Conservation (phyloP, 129 eudicot genomes). For the Pulicaria dysenterica region DNA sequence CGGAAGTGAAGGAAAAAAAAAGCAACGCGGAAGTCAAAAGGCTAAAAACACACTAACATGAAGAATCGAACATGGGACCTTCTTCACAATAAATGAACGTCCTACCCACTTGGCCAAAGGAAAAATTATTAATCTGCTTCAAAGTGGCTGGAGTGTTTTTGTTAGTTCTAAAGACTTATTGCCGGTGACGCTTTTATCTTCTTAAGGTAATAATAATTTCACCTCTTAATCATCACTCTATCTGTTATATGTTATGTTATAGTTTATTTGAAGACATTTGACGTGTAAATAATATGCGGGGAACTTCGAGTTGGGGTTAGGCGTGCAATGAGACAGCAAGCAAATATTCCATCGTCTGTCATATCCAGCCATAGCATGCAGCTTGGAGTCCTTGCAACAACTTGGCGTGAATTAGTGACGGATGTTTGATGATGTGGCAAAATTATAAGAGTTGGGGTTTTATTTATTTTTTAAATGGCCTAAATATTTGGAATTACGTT, state of each 20-base stretch:
- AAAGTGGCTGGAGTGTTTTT: slow-evolving; percentile 14
- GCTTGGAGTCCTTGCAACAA: slow-evolving; percentile 19
- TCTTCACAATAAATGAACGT: no score
- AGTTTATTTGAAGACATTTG: neutral
- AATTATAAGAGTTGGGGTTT: no score
- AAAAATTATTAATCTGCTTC: no score
- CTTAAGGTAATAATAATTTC: slow-evolving; percentile 9
- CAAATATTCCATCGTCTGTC: slow-evolving; percentile 7
- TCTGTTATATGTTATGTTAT: neutral
- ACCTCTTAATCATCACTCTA: neutral
- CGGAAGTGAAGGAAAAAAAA: no score
- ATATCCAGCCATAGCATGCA: slow-evolving; percentile 18
- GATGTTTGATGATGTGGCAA: no score
- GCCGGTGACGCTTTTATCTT: slow-evolving; percentile 19
- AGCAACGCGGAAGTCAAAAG: no score
- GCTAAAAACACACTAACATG: no score
- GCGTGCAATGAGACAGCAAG: slow-evolving; percentile 14
- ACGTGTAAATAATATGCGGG: neutral
- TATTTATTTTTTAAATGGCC: no score
- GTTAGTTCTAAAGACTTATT: slow-evolving; percentile 14
- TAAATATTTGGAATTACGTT: no score
- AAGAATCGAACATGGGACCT: no score
- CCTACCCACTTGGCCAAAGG: no score
- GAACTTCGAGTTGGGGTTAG: slow-evolving; percentile 20
- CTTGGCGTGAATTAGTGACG: no score